Base-by-base conservation (phyloP, 1,139 yeast genomes). In the Candida neerlandica region DNA sequence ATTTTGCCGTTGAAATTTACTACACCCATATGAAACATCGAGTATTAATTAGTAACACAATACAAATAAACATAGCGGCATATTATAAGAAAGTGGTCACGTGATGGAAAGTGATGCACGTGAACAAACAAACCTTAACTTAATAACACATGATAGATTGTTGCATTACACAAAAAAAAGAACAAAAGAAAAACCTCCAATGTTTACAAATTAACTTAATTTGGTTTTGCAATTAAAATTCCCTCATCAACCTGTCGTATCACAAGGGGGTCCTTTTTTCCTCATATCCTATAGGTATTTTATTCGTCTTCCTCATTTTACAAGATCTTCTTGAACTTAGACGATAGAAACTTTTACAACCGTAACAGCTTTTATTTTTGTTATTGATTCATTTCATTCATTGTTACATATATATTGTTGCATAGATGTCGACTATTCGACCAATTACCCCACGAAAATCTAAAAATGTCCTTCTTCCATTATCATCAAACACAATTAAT, bases 401-500 rank as follows among this genome's bases (percentile, higher is more conserved):
- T 34, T 14, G 12, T 47, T 50, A 51, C 26, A 45, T n/a, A 16
- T 16, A 16, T 34, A 15, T 35, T 9, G 15, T 18, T 10, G 23
- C 12, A 11, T 11, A 5, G 6, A 27, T 43, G 37, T 21, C 51
- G 45, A 30, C 51, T 40, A 38, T 37, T 7, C 45, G 42, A 41
- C 39, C 40, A 37, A 37, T 37, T 37, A 19, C 40, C 27, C 40
- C 40, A 37, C 27, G 40, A 19, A 37, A 34, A 34, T 16, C 37
- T 14, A 26, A 29, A 30, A 19, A 15, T n/a, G 53, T 57, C 14
- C 50, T 57, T 19, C 45, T 50, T 34, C 56, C 59, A 10, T 43
- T 52, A 16, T 50, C 52, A 15, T 46, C 53, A 14, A 45, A 43
- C 29, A 14, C 37, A 15, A 30, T 19, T 46, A 40, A 41, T 43